Base-by-base conservation (phyloP, 352 stramenopile species). In the Globisporangium okanoganense region DNA sequence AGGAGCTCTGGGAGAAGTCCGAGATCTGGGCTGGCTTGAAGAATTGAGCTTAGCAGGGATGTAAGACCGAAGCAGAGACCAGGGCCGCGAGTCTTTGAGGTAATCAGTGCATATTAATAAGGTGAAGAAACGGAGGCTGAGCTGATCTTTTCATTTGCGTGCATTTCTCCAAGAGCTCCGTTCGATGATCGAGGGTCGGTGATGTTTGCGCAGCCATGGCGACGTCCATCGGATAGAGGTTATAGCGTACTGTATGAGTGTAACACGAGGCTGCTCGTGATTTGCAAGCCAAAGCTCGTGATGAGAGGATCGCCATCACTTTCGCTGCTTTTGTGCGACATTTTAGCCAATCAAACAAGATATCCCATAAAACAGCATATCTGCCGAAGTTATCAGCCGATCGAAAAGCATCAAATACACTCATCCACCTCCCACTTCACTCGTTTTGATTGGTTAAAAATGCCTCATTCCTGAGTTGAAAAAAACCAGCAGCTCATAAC, bases 1-100 rank as follows among this genome's bases (percentile, higher is more conserved):
- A 69, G 12, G 56, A 55, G 36, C 29, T 79, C 5, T 79, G 68
- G 68, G 68, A 71, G 16, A 69, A 72, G 52, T 68, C 65, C 0
- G 52, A 62, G n/a, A 16, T 40, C n/a, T 61, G 55, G 55, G 29
- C 38, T 25, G 52, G 24, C n/a, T 31, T 53, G 24, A 53, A 50
- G 24, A 6, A 38, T 38, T 38, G 33, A 38, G 6, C 7, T 13
- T 2, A 38, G 8, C 33, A 38, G 29, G 7, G 33, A 14, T 13
- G 33, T 35, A 3, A 35, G 29, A 8, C 3, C 29, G 3, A 35
- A 35, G 29, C 29, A 7, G 29, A 35, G 29, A 35, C 29, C 29
- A 35, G 29, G 7, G 7, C 7, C 29, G 29, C 29, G 29, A 35
- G 7, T 35, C 29, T 3, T 35, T 35, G 29, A 35, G 29, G 29